phyloP scores from a whole-genome alignment of 2,329 filamentous ascomycete genomes.

The Chaetoscypha palmicola region DNA sequence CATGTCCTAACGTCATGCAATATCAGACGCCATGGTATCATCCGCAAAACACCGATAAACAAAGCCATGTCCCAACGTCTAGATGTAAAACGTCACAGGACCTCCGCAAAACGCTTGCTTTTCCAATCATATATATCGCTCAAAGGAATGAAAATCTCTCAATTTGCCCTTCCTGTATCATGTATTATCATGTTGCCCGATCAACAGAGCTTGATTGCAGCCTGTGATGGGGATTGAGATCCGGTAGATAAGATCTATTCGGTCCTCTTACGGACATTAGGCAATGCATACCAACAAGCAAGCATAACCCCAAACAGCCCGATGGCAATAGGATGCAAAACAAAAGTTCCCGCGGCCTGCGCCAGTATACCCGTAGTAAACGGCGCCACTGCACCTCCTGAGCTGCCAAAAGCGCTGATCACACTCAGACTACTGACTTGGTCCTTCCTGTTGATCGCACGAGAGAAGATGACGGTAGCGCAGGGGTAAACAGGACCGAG shows the following conservation, averaged over 20 bases:
- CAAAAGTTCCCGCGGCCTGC: constrained; percentile 40
- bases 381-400: constrained; percentile 59
- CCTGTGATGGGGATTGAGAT: too few relatives aligned
- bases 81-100: constrained; percentile 22
- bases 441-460: constrained; percentile 50
- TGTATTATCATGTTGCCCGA: background rate
- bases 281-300: constrained; percentile 55
- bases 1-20: constrained; percentile 17
- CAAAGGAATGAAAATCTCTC: constrained; percentile 1
- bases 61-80: constrained; percentile 23
- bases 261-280: constrained; percentile 49
- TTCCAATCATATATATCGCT: background rate
- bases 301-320: constrained; percentile 59
- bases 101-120: constrained; percentile 12
- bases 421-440: constrained; percentile 59
- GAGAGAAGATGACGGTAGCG: constrained; percentile 56
- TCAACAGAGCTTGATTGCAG: background rate
- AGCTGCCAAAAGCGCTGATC: constrained; percentile 62
- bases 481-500: constrained; percentile 77
- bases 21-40: constrained; percentile 15
- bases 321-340: constrained; percentile 53
- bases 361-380: constrained; percentile 43
- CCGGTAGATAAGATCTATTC: constrained; percentile 38
- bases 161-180: background rate
- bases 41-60: constrained; percentile 13